Conservation (phyloP, 305 asterid species). For the Fraxinus nigra region DNA sequence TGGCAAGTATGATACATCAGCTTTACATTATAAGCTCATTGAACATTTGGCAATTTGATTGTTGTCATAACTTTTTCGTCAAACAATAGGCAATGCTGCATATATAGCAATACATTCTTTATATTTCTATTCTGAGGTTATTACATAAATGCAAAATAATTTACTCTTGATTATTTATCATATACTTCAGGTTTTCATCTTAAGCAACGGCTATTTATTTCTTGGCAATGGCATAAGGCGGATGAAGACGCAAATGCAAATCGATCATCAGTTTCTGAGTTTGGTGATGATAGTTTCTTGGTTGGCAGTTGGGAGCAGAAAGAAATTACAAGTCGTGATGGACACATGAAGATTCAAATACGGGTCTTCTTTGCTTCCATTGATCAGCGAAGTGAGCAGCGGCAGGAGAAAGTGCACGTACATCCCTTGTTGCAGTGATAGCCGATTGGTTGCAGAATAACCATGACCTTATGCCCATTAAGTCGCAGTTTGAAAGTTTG, state of each 20-base stretch:
- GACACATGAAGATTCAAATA: conserved; percentile 66
- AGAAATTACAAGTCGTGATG: conserved; percentile 78
- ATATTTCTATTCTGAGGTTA: not conserved
- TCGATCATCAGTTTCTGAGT: conserved; percentile 70
- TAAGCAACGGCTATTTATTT: not conserved
- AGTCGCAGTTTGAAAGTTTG: conserved; percentile 78
- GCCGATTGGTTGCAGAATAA: conserved; percentile 88
- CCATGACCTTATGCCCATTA: conserved; percentile 70
- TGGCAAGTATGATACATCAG: not conserved
- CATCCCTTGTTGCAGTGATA: conserved; percentile 85
- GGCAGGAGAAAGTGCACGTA: conserved; percentile 95
- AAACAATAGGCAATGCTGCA: not conserved
- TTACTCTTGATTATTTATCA: not conserved
- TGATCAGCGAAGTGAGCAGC: conserved; percentile 95
- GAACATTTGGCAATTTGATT: not conserved
- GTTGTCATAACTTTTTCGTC: not conserved
- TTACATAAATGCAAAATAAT: not conserved
- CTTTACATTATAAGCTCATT: not conserved
- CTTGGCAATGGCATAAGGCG: conserved; percentile 58
- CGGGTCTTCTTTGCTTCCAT: conserved; percentile 88
- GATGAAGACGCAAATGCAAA: conserved; percentile 61
- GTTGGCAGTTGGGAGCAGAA: conserved; percentile 91
- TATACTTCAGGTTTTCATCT: not conserved
- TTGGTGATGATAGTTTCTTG: conserved; percentile 84
- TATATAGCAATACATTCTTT: no score